Base-by-base conservation (phyloP, 78 protist species). In the Blattamonas nauphoetae region DNA sequence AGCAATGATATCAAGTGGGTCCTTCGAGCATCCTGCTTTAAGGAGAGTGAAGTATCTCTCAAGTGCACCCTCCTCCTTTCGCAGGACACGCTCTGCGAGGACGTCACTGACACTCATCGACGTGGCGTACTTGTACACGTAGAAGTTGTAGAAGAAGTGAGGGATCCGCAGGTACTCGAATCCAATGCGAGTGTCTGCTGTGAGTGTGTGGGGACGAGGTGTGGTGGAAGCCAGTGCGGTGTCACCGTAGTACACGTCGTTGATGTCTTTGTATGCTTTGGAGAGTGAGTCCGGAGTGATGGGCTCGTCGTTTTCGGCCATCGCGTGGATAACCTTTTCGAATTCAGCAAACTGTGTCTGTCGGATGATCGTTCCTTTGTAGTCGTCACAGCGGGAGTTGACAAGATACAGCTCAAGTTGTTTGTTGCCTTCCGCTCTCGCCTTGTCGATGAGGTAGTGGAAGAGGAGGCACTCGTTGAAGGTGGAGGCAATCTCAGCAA, bases 131-230 rank as follows among this genome's bases (percentile, higher is more conserved):
- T 79, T 79, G 43, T 21, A 79, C 43, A 79, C 83, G 41, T 79
- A 79, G 83, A 79, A 79, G 41, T 79, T 79, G 83, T 38, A 79
- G 83, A 33, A 79, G 41, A 79, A 79, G 83, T 79, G 83, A 5
- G 83, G 83, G 45, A 79, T 36, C 43, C 83, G 33, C 6, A 21
- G 6, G 32, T 5, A 79, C 83, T 79, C 83, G 41, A 32, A 79
- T 21, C 45, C 43, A 21, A 79, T 79, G 43, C 21, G 83, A 5
- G 43, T 4, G 41, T 79, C 83, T 5, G 83, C 83, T 11, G 29
- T 6, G 45, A 79, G 32, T 4, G 41, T 21, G 21, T 55, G 71
- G 71, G 71, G 71, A 21, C n/a, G n/a, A n/a, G n/a, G 41, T 79
- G 42, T 5, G 83, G 42, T 11, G 29, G 33, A 6, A 79, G 32